Evolutionary conservation across 345 rosid species (phyloP).

Genomic region (Hibiscus tridactylites): DNA sequence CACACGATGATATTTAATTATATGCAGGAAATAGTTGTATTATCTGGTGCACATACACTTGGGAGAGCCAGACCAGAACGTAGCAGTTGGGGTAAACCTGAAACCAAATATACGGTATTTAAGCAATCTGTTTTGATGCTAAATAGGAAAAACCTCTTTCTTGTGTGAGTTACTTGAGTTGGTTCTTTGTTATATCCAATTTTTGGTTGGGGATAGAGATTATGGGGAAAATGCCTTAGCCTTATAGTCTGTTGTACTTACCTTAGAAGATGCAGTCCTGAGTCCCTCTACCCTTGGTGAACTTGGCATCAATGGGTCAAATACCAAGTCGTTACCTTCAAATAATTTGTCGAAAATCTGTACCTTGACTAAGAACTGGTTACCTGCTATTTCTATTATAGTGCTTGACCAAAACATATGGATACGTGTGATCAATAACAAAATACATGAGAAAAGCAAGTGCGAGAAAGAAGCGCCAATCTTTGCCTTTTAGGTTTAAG

Average conservation of each 20-base stretch:
- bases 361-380: background rate
- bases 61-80: constrained; percentile 96
- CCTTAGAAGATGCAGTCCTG: background rate
- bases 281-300: background rate
- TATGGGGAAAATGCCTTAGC: background rate
- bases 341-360: background rate
- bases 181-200: background rate
- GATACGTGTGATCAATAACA: background rate
- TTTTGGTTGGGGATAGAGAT: background rate
- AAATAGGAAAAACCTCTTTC: background rate
- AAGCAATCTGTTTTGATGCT: background rate
- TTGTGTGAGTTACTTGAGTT: background rate
- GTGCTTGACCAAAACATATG: background rate
- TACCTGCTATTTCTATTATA: background rate
- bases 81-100: constrained; percentile 95
- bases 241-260: background rate
- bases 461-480: background rate
- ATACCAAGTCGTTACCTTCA: background rate
- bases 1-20: background rate
- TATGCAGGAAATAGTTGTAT: constrained; percentile 80
- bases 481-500: constrained; percentile 1
- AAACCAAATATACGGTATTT: constrained; percentile 86
- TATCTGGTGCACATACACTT: constrained; percentile 94
- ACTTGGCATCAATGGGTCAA: background rate
- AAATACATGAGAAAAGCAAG: background rate